These are phyloP conservation scores for Raffaelea deltoideospora DNA, from an alignment of 2,329 filamentous ascomycete species.

Conservation along the genomic window DNA sequence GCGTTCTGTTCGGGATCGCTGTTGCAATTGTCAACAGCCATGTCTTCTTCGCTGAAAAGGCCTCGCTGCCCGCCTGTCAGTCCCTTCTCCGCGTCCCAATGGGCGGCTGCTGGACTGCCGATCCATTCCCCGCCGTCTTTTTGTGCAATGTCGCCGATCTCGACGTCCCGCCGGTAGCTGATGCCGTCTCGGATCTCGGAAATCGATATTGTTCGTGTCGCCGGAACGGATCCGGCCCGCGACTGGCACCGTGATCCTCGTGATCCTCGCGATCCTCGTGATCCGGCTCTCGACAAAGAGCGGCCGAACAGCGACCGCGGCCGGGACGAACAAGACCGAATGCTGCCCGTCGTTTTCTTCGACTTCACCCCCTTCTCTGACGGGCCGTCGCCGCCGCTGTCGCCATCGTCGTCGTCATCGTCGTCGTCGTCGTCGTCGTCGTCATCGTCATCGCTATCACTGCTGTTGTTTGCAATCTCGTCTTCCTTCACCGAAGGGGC, in stretches of 20 bases:
- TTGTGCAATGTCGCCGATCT: slow-evolving; percentile 14
- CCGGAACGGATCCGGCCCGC: slow-evolving; percentile 2
- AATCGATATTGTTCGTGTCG: slow-evolving; percentile 21
- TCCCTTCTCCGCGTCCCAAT: slow-evolving; percentile 1
- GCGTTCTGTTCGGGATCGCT: background rate
- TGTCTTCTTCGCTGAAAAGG: background rate
- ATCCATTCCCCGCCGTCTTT: slow-evolving; percentile 3
- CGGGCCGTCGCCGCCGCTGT: too few species aligned
- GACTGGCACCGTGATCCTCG: slow-evolving; percentile 1
- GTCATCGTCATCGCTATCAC: background rate
- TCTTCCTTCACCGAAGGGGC: too few species aligned
- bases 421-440: background rate
- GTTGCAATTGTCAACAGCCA: background rate
- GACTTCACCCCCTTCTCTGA: background rate
- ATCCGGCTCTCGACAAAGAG: slow-evolving; percentile 3
- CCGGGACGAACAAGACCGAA: slow-evolving; percentile 42
- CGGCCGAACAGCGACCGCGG: slow-evolving; percentile 2
- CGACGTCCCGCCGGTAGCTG: slow-evolving; percentile 19
- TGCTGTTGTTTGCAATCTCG: background rate
- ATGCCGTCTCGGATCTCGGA: slow-evolving; percentile 26
- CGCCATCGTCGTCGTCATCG: background rate
- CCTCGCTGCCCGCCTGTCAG: background rate
- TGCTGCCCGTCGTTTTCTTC: slow-evolving; percentile 15
- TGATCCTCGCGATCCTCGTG: too few species aligned
- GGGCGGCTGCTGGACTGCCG: too few species aligned